Percentiles rank a stretch among this genome's conserved stretches.
Conservation (phyloP, 352 stramenopile genomes). For the Globisporangium ultimum region DNA sequence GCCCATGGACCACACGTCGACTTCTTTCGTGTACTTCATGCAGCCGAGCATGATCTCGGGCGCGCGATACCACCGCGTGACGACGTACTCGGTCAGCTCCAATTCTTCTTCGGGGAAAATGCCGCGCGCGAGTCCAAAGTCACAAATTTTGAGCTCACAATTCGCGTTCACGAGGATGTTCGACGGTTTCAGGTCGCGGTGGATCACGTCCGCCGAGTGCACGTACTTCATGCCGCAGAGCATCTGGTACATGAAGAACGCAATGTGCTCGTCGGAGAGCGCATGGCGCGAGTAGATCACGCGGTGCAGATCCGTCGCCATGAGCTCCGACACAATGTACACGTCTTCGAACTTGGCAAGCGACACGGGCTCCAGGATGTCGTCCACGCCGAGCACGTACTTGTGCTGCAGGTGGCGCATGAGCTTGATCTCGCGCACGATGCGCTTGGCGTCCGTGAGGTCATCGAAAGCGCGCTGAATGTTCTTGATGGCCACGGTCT, state of each 20-base stretch:
- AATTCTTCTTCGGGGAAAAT: constrained; percentile 85
- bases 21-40: constrained; percentile 95
- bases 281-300: constrained; percentile 96
- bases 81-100: constrained; percentile 87
- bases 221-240: constrained; percentile 96
- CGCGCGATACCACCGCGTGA: constrained; percentile 89
- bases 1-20: constrained; percentile 95
- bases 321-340: constrained; percentile 97
- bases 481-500: constrained; percentile 89
- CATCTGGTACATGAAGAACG: constrained; percentile 95
- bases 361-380: constrained; percentile 92
- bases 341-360: constrained; percentile 96
- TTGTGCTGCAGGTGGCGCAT: constrained; percentile 93
- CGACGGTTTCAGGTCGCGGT: constrained; percentile 97
- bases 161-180: constrained; percentile 96
- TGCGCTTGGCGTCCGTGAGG: constrained; percentile 99
- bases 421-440: constrained; percentile 96
- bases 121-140: constrained; percentile 89
- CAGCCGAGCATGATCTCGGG: constrained; percentile 97
- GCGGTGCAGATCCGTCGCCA: constrained; percentile 97
- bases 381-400: constrained; percentile 95
- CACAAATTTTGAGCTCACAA: constrained; percentile 91
- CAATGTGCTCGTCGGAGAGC: constrained; percentile 91
- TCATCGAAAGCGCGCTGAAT: constrained; percentile 94
- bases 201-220: constrained; percentile 92